Base-by-base conservation (phyloP, 148 eudicot species). In the Heliamphora exappendiculata region DNA sequence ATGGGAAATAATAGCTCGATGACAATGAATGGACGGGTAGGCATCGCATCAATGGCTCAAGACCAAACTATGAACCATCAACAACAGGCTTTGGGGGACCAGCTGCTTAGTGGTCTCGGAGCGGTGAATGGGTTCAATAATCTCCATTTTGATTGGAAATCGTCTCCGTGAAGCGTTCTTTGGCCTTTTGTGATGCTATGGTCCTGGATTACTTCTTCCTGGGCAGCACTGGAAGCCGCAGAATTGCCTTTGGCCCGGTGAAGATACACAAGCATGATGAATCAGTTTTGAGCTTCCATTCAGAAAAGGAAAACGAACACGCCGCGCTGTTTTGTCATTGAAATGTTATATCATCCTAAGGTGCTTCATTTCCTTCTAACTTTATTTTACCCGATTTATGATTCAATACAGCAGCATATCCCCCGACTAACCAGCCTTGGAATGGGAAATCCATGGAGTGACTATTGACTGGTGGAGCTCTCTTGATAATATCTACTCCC, bases 71-170 rank as follows among this genome's bases (percentile, higher is more conserved):
- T 87, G 85, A 91, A 79, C 80, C 86, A 89, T 57, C 92, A 83
- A 58, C 96, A 89, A 75, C 89, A 88, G 64, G 93, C 86, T 67
- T 73, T 88, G 78, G 87, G 94, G 42, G 90, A 85, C 81, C 96
- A 88, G 45, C 82, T 88, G 84, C 87, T 87, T 20, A 82, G 78
- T 65, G 91, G 93, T 39, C 91, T 91, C 78, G 97, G 92, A 74
- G 88, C 92, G 14, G 87, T 82, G 7, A 90, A 92, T 75, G 92
- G 92, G 67, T 90, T 88, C 76, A 87, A 82, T 72, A 80, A 83
- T 80, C 88, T 90, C 31, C 97, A 86, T 49, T 92, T 82, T 81
- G 94, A 92, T 75, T 92, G 92, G 92, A 88, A 88, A 78, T 57
- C 92, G 50, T 88, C 97, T 41, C 91, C 92, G 3, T 88, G 76